Evolutionary conservation across 2,329 filamentous ascomycete species (phyloP), one percentile per base, ranked within the genome.

Genomic region (Alternaria alternata): DNA sequence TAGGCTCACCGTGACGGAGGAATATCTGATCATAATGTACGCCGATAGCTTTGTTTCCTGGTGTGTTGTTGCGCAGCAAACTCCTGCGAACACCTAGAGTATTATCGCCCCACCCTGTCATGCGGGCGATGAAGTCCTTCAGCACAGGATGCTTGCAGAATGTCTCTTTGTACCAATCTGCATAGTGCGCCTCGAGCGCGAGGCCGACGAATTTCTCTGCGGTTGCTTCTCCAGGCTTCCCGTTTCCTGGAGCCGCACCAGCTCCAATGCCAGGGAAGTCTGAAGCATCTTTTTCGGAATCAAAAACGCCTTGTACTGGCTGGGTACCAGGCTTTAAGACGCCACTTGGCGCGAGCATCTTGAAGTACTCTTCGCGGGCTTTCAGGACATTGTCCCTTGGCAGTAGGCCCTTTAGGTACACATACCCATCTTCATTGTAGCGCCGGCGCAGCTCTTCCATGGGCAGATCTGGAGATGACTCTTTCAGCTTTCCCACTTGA

Each of bases 11-110:
- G 66, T 86, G 71, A 1, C 85, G 72, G 48, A 88, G 71, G 65
- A 87, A 22, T 14, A 84, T 86, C 73, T 88, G 85, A 65, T 88
- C 86, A 65, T 88, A 88, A 61, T 88, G 86, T 3, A 88, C 86
- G 0, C 86, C 85, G 61, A 87, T 87, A 0, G 85, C 84, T 63
- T 85, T 84, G 49, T 84, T 86, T 0, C 81, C 81, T 0, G 86
- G 86, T 0, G 83, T 84, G 64, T 87, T 87, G 63, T 87, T 87
- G 38, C 86, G 76, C 53, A 88, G 70, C 11, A 88, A 70, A 1
- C 84, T 86, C 32, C 86, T 76, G 7, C 80, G 75, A 4, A 86
- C 75, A 6, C 67, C 75, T 4, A 85, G 69, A 0, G 83, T 85
- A 42, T 81, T 69, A 0, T 83, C 79, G 7, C 66, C 67, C 86